Evolutionary conservation across 495 filamentous ascomycete genomes (phyloP), one percentile per base, ranked within the genome.

Genomic region (Jackrogersella multiformis): DNA sequence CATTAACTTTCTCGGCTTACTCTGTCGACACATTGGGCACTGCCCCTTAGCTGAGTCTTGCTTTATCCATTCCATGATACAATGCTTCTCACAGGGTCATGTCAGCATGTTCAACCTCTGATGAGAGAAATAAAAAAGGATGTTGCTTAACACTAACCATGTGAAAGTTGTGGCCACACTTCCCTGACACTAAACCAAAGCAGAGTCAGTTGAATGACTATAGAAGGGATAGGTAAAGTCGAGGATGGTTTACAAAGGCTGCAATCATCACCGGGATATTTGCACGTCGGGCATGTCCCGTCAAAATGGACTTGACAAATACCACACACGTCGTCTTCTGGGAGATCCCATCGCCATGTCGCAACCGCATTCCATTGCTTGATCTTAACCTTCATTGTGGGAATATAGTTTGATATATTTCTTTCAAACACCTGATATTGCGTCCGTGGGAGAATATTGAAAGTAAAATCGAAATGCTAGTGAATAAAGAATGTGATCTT

Each of bases 281-380:
- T 96, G 88, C 95, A 99, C 54, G 93, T 94, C 20, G 94, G 93
- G 79, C 95, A 99, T 9, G 95, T 97, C 21, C 93, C 93, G 73
- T 99, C 95, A 76, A 97, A 99, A 74, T 97, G 92, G 24, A 96
- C 91, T 74, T 94, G 94, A 82, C 95, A 99, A 79, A 99, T 99
- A 60, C 95, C 95, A 70, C 95, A 99, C 61, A 98, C 92, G 70
- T 99, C 95, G 80, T 98, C 95, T 70, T 96, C 93, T 42, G 95
- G 92, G 74, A 97, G 92, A 74, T 98, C 93, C 95, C 95, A 99
- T 61, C 91, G 87, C 95, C 95, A 99, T 26, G 92, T 91, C 1
- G 95, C 95, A 46, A 98, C 91, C 2, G 92, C 92, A 77, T 93
- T 91, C 93, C 93, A 98, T 75, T 90, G 84, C 74, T 89, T 92